Conservation (phyloP, 805 yeast species). For the Lipomyces oligophaga region DNA sequence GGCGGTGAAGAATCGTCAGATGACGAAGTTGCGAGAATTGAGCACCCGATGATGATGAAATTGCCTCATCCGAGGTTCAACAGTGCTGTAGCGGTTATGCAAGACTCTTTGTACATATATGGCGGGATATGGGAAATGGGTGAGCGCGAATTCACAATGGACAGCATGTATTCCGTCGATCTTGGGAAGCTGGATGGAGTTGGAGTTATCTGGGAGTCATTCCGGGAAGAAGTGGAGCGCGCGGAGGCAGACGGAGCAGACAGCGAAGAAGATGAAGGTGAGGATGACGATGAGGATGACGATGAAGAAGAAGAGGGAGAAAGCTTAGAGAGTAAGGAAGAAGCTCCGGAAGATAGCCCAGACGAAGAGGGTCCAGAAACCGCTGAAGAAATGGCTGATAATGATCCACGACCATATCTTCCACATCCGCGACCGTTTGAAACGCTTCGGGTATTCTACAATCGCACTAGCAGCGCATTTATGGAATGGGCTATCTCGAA, state of each 20-base stretch:
- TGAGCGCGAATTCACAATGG: slow-evolving; percentile 78
- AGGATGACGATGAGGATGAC: slow-evolving; percentile 70
- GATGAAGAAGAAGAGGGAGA: slow-evolving; percentile 63
- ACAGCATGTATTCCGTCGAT: slow-evolving; percentile 82
- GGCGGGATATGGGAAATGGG: slow-evolving; percentile 91
- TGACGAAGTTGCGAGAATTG: slow-evolving; percentile 42
- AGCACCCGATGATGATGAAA: slow-evolving; percentile 50
- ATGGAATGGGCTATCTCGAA: slow-evolving; percentile 68
- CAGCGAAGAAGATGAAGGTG: slow-evolving; percentile 46
- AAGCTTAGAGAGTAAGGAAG: slow-evolving; percentile 44
- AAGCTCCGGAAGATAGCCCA: slow-evolving; percentile 41
- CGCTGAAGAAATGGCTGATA: slow-evolving; percentile 61
- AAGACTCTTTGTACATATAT: slow-evolving; percentile 74
- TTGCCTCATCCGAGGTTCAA: slow-evolving; percentile 89
- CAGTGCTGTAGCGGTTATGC: slow-evolving; percentile 77
- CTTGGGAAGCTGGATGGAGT: slow-evolving; percentile 83
- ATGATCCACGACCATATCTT: slow-evolving; percentile 88
- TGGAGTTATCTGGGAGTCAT: slow-evolving; percentile 85
- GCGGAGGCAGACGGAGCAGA: slow-evolving; percentile 39
- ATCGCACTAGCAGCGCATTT: slow-evolving; percentile 80
- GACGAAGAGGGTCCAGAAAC: slow-evolving; percentile 58
- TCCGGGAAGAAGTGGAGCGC: slow-evolving; percentile 47
- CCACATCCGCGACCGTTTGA: slow-evolving; percentile 97
- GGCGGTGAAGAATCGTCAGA: slow-evolving; percentile 39
- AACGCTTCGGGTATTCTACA: slow-evolving; percentile 73